phyloP scores from a whole-genome alignment of 1,284 basidiomycete species.

The Pterulicium gracile region DNA sequence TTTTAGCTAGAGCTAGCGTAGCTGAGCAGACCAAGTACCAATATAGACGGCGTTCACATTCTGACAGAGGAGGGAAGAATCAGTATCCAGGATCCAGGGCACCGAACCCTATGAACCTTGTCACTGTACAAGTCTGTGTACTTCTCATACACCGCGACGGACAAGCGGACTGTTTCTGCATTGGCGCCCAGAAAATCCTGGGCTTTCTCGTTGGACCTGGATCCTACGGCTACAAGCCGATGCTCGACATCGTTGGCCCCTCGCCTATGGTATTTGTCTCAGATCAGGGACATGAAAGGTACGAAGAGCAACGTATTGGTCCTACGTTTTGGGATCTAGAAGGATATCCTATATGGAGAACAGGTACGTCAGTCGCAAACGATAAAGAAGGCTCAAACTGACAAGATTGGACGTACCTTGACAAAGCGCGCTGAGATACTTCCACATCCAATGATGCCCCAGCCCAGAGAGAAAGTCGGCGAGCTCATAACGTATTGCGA shows the following conservation, averaged over 20 bases:
- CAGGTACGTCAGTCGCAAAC: not conserved
- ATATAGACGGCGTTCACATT: slow-evolving; percentile 77
- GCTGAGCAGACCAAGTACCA: slow-evolving; percentile 28
- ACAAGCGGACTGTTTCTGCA: slow-evolving; percentile 33
- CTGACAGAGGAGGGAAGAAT: slow-evolving; percentile 32
- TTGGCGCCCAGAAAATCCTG: slow-evolving; percentile 52
- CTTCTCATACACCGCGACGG: slow-evolving; percentile 61
- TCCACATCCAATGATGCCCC: slow-evolving; percentile 49
- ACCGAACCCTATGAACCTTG: too few species aligned
- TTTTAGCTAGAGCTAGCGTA: slow-evolving; percentile 8
- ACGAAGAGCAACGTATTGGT: not conserved
- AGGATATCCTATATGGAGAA: slow-evolving; percentile 28
- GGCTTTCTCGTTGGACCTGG: slow-evolving; percentile 62
- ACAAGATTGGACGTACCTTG: slow-evolving; percentile 21
- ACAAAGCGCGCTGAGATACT: slow-evolving; percentile 34
- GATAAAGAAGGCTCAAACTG: not conserved
- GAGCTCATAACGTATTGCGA: too few species aligned
- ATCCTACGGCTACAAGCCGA: slow-evolving; percentile 72
- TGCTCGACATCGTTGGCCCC: slow-evolving; percentile 66
- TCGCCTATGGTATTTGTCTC: slow-evolving; percentile 32
- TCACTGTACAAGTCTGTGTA: slow-evolving; percentile 75
- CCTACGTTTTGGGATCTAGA: slow-evolving; percentile 38
- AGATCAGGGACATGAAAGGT: slow-evolving; percentile 1
- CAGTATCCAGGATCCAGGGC: too few species aligned
- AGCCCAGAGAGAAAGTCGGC: too few species aligned